Evolutionary conservation across 2,329 filamentous ascomycete genomes (phyloP).

Genomic region (Endoconidiophora laricicola): DNA sequence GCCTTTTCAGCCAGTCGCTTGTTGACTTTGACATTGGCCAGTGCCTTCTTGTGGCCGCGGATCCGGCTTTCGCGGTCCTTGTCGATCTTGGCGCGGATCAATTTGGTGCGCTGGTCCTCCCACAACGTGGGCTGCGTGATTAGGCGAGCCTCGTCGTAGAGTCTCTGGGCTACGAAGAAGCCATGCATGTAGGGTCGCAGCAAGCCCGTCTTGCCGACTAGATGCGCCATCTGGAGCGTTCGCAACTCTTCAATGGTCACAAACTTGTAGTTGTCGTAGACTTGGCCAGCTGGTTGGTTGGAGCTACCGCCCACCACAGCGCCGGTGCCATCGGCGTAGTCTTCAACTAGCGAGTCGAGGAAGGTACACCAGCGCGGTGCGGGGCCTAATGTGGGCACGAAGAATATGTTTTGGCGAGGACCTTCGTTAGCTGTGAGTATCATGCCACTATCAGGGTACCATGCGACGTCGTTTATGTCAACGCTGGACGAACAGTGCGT

Average conservation of each 20-base stretch:
- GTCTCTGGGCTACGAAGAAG: constrained; percentile 86
- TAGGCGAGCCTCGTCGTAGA: constrained; percentile 87
- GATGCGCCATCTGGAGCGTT: constrained; percentile 68
- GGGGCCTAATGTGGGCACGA: constrained; percentile 82
- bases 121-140: constrained; percentile 89
- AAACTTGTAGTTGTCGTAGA: constrained; percentile 99
- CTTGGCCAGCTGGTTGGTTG: constrained; percentile 48
- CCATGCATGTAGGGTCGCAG: constrained; percentile 97
- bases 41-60: constrained; percentile 68
- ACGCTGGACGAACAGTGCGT: constrained; percentile 90
- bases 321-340: constrained; percentile 61
- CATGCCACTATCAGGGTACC: constrained; percentile 88
- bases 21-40: constrained; percentile 65
- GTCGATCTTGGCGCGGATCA: constrained; percentile 86
- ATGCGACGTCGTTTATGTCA: constrained; percentile 86
- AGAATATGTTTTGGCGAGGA: constrained; percentile 85
- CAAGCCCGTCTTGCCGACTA: constrained; percentile 79
- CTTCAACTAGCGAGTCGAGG: constrained; percentile 92
- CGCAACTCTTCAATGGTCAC: constrained; percentile 75
- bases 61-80: constrained; percentile 94
- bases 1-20: constrained; percentile 61
- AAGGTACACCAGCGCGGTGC: constrained; percentile 94
- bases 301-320: constrained; percentile 12
- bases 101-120: constrained; percentile 82
- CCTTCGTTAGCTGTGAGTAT: constrained; percentile 93